phyloP scores from a whole-genome alignment of 768 basidiomycete species.

The Strobilomyces dryophilus region DNA sequence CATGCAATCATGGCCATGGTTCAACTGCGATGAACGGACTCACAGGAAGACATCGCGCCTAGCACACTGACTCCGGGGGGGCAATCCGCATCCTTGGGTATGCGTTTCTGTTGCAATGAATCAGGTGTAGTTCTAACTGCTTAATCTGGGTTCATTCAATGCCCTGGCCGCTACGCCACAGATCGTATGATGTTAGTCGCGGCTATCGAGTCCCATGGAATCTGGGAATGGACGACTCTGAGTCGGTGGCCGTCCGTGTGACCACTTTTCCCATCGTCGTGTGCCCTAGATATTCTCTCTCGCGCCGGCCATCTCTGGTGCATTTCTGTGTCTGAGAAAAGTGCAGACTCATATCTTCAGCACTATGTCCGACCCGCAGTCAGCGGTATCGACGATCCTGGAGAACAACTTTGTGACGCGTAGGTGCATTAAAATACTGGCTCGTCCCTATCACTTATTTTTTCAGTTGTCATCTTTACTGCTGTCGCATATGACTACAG shows the following conservation, averaged over 20 bases:
- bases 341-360: background rate
- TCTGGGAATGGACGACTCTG: background rate
- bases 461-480: constrained; percentile 2
- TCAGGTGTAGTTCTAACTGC: no score
- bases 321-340: background rate
- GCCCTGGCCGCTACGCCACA: background rate
- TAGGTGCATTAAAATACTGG: background rate
- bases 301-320: background rate
- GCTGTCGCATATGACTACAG: constrained; percentile 7
- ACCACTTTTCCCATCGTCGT: background rate
- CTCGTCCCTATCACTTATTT: background rate
- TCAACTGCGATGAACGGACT: no score
- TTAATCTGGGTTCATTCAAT: background rate
- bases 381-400: background rate
- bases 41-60: background rate
- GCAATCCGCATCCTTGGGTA: background rate
- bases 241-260: background rate
- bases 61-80: background rate
- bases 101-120: no score
- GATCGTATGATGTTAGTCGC: background rate
- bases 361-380: background rate
- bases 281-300: background rate
- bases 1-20: no score
- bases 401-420: constrained; percentile 1
- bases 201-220: background rate